phyloP scores from a whole-genome alignment of 1,284 basidiomycete species.

The Leccinum cinnamomeum region DNA sequence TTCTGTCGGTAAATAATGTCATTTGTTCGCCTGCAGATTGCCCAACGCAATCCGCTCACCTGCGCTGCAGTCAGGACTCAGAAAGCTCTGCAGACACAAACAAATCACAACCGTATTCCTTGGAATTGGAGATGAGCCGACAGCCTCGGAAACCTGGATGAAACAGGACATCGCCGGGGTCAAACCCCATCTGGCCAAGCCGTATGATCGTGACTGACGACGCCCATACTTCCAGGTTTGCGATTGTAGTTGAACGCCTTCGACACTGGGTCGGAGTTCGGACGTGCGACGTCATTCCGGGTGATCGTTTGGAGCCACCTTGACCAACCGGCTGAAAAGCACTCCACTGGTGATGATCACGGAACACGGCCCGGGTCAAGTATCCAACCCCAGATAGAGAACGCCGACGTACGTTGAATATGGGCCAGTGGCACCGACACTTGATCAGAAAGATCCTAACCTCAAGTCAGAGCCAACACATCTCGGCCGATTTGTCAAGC shows the following conservation, averaged over 20 bases:
- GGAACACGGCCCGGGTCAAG: not conserved
- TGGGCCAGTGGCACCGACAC: not conserved
- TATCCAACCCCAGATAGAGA: not conserved
- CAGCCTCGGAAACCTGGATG: not conserved
- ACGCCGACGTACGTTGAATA: not conserved
- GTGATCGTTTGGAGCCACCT: not conserved
- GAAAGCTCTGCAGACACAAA: not conserved
- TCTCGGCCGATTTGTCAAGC: not conserved
- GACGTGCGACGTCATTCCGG: not conserved
- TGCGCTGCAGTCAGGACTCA: not conserved
- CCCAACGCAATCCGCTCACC: not conserved
- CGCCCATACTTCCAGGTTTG: not conserved
- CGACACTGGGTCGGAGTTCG: not conserved
- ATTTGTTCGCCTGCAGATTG: not conserved
- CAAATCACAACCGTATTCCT: not conserved
- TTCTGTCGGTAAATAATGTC: not conserved
- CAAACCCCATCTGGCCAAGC: not conserved
- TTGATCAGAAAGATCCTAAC: not conserved
- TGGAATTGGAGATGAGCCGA: not conserved
- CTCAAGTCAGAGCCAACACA: not conserved
- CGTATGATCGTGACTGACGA: not conserved
- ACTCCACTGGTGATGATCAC: not conserved
- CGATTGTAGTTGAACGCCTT: not conserved
- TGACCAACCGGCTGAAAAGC: not conserved
- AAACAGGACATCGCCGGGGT: not conserved